Evolutionary conservation across 176 grass and related monocot genomes (phyloP).

Genomic region (Raddia distichophylla): DNA sequence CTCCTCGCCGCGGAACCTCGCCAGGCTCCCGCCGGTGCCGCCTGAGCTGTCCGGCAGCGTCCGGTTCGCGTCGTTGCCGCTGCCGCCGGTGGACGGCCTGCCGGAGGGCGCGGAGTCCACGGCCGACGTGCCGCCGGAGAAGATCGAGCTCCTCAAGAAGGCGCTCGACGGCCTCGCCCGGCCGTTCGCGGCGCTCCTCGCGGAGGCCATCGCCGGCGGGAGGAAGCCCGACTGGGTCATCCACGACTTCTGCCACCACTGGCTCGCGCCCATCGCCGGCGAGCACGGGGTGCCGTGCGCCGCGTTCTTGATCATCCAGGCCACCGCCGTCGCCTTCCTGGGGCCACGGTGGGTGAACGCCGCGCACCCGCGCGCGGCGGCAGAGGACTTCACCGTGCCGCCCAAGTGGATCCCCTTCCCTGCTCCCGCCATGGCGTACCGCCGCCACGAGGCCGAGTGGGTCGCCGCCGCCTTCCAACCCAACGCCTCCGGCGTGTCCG

Average conservation of each 20-base stretch:
- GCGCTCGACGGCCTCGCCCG: no score
- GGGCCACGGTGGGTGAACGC: slow-evolving; percentile 28
- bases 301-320: slow-evolving; percentile 27
- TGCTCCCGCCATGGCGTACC: slow-evolving; percentile 16
- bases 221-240: no score
- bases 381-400: slow-evolving; percentile 46
- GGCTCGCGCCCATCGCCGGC: no score
- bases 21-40: slow-evolving; percentile 41
- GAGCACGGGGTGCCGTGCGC: slow-evolving; percentile 12
- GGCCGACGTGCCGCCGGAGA: no score
- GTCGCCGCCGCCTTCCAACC: background rate
- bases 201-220: no score
- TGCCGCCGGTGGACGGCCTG: no score
- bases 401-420: slow-evolving; percentile 47
- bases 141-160: no score
- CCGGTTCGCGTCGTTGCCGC: no score
- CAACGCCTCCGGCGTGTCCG: slow-evolving; percentile 30
- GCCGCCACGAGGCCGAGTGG: slow-evolving; percentile 37
- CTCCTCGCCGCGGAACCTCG: slow-evolving; percentile 57
- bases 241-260: no score
- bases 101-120: no score
- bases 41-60: slow-evolving; percentile 21
- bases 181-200: no score
- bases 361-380: background rate
- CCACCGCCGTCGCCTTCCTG: background rate